Evolutionary conservation across 306 rosid species (phyloP), one percentile per base, ranked within the genome.

Genomic region (Delonix regia): DNA sequence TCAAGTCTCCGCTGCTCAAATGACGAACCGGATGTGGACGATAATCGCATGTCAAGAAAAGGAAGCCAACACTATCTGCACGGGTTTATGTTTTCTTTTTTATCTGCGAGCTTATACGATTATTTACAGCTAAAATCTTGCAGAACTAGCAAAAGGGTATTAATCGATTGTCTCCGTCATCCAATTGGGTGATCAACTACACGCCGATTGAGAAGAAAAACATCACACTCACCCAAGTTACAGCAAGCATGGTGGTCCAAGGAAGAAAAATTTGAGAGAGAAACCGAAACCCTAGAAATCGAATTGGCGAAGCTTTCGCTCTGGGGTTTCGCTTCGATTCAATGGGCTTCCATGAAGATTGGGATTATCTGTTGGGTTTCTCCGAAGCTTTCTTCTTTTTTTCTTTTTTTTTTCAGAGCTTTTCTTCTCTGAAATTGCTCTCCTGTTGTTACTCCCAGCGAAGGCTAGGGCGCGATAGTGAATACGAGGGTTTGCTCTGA

Each of bases 251-350:
- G 78, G 70, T 74, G 82, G 65, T 74, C 77, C 69, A 77, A 14
- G 62, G 55, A 41, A 56, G 34, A 52, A 67, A 69, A 38, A n/a
- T 36, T 36, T 24, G 61, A 47, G 45, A 71, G 78, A 34, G 22
- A 48, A 78, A 34, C 11, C 30, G 75, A 90, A 88, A 92, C 96
- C 97, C 97, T 93, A 90, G 85, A 89, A 78, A 82, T 78, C 77
- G 55, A 83, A 68, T 56, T 34, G 69, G 49, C 19, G 34, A 83
- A 27, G 73, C 64, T 65, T 44, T 66, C 19, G 27, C 39, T 6
- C 4, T 12, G 45, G 41, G 19, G 36, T 7, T 67, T 1, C 24
- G 44, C 30, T 68, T 51, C 27, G 55, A 61, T 69, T 72, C 64
- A 41, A 9, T 18, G 62, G 38, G 75, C 19, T 56, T 55, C 56